Base-by-base conservation (phyloP, 2,329 filamentous ascomycete genomes). In the Geosmithia putterillii region DNA sequence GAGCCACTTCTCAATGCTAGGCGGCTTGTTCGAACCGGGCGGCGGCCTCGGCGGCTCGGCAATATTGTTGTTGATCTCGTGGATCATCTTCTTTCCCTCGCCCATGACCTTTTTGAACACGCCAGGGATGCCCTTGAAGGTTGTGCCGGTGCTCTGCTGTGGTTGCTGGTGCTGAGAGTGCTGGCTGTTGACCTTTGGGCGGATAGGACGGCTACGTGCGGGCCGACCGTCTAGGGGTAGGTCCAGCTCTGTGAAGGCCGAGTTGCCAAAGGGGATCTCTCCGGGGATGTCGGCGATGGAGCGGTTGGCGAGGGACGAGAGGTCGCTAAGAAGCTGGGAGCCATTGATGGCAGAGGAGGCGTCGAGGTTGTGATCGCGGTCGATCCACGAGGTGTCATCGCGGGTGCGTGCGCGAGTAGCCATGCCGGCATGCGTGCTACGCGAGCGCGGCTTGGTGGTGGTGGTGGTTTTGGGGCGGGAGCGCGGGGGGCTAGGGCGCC, bases 1-100 rank as follows among this genome's bases (percentile, higher is more conserved):
- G 21, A 82, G 62, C 78, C 78, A 82, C 19, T 71, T 79, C 54
- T 82, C 78, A 43, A 82, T 82, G 51, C 70, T 81, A 1, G 71
- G 73, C 5, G 78, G 77, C 38, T 76, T 71, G 46, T 81, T 80
- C 10, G 55, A 51, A 12, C 28, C 28, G 3, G 61, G 59, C 2
- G 65, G 60, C 7, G 69, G 66, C 40, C 69, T 69, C 1, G 70
- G 70, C 3, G 74, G 68, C 42, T 81, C 77, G n/a, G n/a, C n/a
- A n/a, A n/a, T n/a, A n/a, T n/a, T n/a, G n/a, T n/a, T n/a, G 38
- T 69, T 70, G 44, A 69, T 70, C 44, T 81, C 76, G 14, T 77
- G 71, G 34, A 81, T 71, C 12, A 81, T 79, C 57, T 80, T 81
- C 58, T 74, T 80, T 41, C 76, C 75, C 46, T 77, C 77, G 38